Conservation (phyloP, 441 rosid genomes). For the Erodium texanum region DNA sequence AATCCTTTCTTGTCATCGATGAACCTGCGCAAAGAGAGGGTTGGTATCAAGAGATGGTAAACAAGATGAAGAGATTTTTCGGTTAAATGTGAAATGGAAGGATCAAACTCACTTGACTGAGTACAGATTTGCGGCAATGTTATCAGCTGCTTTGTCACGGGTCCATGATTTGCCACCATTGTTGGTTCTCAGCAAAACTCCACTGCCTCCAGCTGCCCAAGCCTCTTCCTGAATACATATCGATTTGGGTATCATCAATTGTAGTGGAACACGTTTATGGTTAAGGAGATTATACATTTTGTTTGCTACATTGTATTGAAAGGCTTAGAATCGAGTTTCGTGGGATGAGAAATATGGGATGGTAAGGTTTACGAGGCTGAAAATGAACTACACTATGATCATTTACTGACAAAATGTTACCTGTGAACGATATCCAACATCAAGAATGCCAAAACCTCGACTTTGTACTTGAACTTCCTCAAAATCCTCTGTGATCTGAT, state of each 20-base stretch:
- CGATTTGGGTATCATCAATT: background rate
- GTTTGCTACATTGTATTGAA: background rate
- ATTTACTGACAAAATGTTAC: conserved; percentile 24
- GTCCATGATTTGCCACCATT: conserved; percentile 88
- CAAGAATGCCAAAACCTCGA: conserved; percentile 94
- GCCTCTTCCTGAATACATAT: conserved; percentile 64
- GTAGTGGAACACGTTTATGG: background rate
- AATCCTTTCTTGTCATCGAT: conserved; percentile 70
- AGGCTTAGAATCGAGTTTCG: background rate
- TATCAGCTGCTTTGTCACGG: conserved; percentile 95
- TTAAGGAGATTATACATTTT: background rate
- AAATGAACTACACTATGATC: background rate
- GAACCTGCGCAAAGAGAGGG: conserved; percentile 40
- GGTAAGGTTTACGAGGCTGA: background rate
- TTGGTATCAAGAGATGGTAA: conserved; percentile 8
- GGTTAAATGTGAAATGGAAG: conserved; percentile 6
- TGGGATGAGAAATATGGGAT: no score
- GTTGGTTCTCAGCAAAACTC: conserved; percentile 69
- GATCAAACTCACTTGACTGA: conserved; percentile 60
- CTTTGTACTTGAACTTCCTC: conserved; percentile 87
- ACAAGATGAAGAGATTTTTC: background rate
- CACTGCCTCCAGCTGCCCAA: conserved; percentile 98
- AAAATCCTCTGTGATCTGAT: conserved; percentile 72
- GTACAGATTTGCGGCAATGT: conserved; percentile 86
- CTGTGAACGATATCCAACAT: conserved; percentile 86